Conservation (phyloP, 2,329 filamentous ascomycete species). For the Alternaria ventricosa region DNA sequence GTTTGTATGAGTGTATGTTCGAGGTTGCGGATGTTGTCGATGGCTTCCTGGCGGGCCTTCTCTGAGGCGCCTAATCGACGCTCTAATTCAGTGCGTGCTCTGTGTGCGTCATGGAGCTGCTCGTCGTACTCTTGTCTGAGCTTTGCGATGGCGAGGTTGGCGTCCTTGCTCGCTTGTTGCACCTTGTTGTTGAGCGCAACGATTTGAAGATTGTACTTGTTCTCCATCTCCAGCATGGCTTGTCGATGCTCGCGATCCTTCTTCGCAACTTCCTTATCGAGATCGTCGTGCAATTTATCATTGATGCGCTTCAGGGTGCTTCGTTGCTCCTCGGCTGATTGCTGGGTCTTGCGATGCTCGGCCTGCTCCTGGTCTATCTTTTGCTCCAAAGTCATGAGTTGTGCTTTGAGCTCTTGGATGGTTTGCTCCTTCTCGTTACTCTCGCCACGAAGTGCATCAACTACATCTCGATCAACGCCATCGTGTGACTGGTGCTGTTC, state of each 20-base stretch:
- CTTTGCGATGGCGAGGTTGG: slow-evolving; percentile 30
- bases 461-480: slow-evolving; percentile 90
- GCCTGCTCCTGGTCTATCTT: slow-evolving; percentile 74
- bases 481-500: slow-evolving; percentile 87
- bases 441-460: slow-evolving; percentile 82
- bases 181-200: slow-evolving; percentile 45
- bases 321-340: slow-evolving; percentile 53
- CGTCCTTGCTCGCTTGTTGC: slow-evolving; percentile 41
- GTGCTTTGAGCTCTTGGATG: slow-evolving; percentile 63
- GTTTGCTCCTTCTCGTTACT: slow-evolving; percentile 73
- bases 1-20: slow-evolving; percentile 35
- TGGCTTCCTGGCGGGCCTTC: slow-evolving; percentile 32
- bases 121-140: slow-evolving; percentile 46
- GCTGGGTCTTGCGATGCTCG: slow-evolving; percentile 70
- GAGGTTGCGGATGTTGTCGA: slow-evolving; percentile 34
- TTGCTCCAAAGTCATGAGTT: slow-evolving; percentile 61
- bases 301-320: slow-evolving; percentile 69
- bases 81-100: slow-evolving; percentile 34
- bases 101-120: slow-evolving; percentile 36
- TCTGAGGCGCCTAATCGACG: slow-evolving; percentile 34
- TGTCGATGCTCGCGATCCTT: slow-evolving; percentile 48
- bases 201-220: slow-evolving; percentile 55
- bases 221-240: slow-evolving; percentile 52
- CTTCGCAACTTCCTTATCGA: slow-evolving; percentile 69
- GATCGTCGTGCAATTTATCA: slow-evolving; percentile 72